Evolutionary conservation across 345 rosid genomes (phyloP).

Genomic region (Litchi chinensis): DNA sequence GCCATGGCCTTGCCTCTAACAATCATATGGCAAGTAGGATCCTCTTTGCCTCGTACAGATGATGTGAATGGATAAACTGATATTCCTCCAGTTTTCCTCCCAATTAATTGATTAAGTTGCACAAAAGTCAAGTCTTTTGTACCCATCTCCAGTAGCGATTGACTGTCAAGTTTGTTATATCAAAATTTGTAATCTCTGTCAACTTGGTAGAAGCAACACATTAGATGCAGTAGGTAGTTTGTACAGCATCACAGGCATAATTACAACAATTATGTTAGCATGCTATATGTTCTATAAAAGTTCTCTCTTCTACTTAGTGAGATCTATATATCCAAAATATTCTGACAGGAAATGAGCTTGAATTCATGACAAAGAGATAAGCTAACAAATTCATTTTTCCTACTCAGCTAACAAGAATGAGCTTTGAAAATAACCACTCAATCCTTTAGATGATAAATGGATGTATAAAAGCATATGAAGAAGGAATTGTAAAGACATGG

Average conservation of each 20-base stretch:
- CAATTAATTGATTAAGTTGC: slow-evolving; percentile 96
- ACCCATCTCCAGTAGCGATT: slow-evolving; percentile 97
- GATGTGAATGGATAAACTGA: slow-evolving; percentile 94
- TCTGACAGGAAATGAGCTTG: not conserved
- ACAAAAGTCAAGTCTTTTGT: slow-evolving; percentile 88
- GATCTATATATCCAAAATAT: not conserved
- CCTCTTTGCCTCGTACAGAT: slow-evolving; percentile 71
- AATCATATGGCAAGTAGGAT: slow-evolving; percentile 79
- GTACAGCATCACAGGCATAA: not conserved
- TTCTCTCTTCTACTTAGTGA: not conserved
- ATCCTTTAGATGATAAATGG: not conserved
- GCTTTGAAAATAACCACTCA: not conserved
- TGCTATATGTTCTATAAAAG: not conserved
- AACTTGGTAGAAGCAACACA: not conserved
- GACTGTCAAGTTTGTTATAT: slow-evolving; percentile 50
- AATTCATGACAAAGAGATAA: not conserved
- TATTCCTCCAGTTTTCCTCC: slow-evolving; percentile 98
- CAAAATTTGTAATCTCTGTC: not conserved
- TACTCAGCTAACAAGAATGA: not conserved
- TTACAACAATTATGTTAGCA: not conserved
- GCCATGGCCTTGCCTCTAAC: slow-evolving; percentile 98
- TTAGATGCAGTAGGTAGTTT: not conserved
- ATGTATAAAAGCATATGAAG: not conserved
- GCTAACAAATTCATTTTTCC: not conserved
- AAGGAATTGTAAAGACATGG: not conserved